Percentiles rank a stretch among this genome's conserved stretches.
Conservation (phyloP, 1,139 yeast species). For the Pneumocystis canis region DNA sequence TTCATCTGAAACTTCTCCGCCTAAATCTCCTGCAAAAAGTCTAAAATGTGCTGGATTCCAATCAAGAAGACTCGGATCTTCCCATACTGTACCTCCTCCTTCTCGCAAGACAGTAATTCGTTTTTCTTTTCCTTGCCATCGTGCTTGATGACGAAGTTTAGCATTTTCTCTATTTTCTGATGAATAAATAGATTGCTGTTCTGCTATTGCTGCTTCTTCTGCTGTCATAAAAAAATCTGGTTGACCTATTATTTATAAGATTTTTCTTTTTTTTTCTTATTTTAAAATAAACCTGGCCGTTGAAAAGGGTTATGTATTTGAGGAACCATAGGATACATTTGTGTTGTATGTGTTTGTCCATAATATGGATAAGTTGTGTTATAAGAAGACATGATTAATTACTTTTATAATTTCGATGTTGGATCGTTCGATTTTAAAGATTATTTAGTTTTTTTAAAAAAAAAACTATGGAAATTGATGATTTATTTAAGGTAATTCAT, state of each 20-base stretch:
- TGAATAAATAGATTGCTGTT: conserved; percentile 20
- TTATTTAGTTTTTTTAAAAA: neutral
- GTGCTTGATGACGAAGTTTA: conserved; percentile 4
- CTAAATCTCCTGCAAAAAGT: conserved; percentile 75
- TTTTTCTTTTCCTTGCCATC: conserved; percentile 11
- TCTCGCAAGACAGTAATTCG: conserved; percentile 29
- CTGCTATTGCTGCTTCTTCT: conserved; percentile 19
- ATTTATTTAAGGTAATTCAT: neutral
- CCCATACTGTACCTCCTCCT: conserved; percentile 38
- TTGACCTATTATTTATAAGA: neutral
- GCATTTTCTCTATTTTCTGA: conserved; percentile 12
- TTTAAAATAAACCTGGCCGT: neutral
- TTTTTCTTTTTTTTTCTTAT: neutral
- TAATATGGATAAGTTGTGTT: neutral
- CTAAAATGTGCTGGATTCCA: conserved; percentile 47
- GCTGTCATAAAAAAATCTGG: neutral
- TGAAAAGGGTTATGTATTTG: neutral
- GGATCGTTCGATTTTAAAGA: neutral
- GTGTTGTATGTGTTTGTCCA: neutral
- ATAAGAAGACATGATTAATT: neutral
- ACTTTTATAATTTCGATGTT: neutral
- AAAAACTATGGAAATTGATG: neutral
- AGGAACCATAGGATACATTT: neutral
- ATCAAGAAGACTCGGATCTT: conserved; percentile 34
- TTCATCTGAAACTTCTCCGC: conserved; percentile 73